Conservation (phyloP, 805 yeast genomes). For the Dipodascus geniculatus region DNA sequence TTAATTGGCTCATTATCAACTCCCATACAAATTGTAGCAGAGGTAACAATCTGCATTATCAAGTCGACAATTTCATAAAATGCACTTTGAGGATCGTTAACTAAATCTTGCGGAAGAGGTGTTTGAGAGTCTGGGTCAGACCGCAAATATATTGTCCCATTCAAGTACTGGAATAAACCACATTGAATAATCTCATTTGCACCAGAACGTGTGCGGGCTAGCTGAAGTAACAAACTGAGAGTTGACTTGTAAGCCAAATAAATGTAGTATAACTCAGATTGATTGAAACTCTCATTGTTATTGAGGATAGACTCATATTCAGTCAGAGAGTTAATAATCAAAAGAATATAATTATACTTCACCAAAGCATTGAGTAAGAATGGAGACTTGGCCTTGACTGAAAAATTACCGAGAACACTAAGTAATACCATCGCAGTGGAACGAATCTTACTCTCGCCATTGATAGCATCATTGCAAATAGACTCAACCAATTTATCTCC, state of each 20-base stretch:
- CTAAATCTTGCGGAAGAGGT: constrained; percentile 38
- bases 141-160: constrained; percentile 41
- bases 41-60: constrained; percentile 56
- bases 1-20: constrained; percentile 55
- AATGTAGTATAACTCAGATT: constrained; percentile 36
- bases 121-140: constrained; percentile 54
- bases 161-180: constrained; percentile 55
- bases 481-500: constrained; percentile 53
- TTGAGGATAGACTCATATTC: constrained; percentile 53
- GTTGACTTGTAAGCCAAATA: constrained; percentile 66
- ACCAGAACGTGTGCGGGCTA: constrained; percentile 68
- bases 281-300: constrained; percentile 12
- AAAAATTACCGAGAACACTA: constrained; percentile 50
- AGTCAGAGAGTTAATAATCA: constrained; percentile 55
- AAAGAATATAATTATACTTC: constrained; percentile 50
- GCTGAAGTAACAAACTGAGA: constrained; percentile 53
- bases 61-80: constrained; percentile 41
- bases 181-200: constrained; percentile 66
- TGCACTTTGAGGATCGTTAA: constrained; percentile 3
- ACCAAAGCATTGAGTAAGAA: constrained; percentile 50
- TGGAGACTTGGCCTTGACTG: constrained; percentile 38
- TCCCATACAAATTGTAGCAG: constrained; percentile 64
- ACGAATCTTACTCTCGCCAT: constrained; percentile 66
- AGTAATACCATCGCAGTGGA: constrained; percentile 66
- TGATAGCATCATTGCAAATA: constrained; percentile 66